Evolutionary conservation across 495 filamentous ascomycete species (phyloP).

Genomic region (Penicillium longicatenatum): DNA sequence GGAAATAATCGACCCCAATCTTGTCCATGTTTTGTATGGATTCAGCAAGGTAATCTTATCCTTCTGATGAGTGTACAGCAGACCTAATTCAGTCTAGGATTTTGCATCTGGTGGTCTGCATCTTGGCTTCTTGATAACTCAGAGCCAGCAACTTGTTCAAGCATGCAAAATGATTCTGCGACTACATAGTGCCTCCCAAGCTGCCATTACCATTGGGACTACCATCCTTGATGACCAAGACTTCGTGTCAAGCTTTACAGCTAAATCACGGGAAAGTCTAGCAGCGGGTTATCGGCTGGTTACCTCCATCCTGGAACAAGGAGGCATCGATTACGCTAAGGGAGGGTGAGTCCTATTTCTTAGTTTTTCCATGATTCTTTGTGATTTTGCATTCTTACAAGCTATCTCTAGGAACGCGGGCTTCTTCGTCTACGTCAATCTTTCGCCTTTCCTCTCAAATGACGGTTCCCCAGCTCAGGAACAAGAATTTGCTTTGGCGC

Average conservation of each 20-base stretch:
- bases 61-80: neutral
- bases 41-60: slow-evolving; percentile 48
- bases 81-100: slow-evolving; percentile 33
- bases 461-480: slow-evolving; percentile 8
- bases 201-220: slow-evolving; percentile 39
- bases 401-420: slow-evolving; percentile 46
- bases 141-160: slow-evolving; percentile 30
- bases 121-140: slow-evolving; percentile 53
- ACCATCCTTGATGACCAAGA: slow-evolving; percentile 38
- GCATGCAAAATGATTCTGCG: slow-evolving; percentile 35
- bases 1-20: slow-evolving; percentile 47
- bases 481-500: slow-evolving; percentile 36
- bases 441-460: slow-evolving; percentile 36
- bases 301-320: slow-evolving; percentile 27
- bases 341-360: slow-evolving; percentile 24
- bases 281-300: slow-evolving; percentile 28
- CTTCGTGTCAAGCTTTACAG: slow-evolving; percentile 33
- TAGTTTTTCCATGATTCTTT: neutral
- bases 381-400: neutral
- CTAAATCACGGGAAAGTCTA: slow-evolving; percentile 26
- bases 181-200: slow-evolving; percentile 37
- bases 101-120: slow-evolving; percentile 57
- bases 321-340: slow-evolving; percentile 37
- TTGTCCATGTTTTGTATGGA: slow-evolving; percentile 62
- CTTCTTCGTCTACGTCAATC: slow-evolving; percentile 54